Evolutionary conservation across 106 monocot species (phyloP).

Genomic region (Amphibolis antarctica): DNA sequence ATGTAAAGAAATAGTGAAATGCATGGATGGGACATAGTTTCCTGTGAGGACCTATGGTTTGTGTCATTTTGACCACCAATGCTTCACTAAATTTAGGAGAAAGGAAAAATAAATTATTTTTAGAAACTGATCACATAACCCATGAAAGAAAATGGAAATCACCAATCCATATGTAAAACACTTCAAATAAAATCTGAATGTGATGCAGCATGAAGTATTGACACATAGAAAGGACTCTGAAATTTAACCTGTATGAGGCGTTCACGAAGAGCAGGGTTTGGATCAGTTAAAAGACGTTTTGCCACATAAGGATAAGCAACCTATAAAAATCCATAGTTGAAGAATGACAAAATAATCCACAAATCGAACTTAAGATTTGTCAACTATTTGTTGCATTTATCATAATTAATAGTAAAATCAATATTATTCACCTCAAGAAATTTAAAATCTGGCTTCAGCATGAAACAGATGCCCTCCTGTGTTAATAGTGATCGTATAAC

Average conservation of each 20-base stretch:
- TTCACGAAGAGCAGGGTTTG: constrained; percentile 94
- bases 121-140: too few species aligned
- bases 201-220: too few species aligned
- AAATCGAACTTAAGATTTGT: neutral
- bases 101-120: too few species aligned
- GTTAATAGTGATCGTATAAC: constrained; percentile 97
- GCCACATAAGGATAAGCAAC: constrained; percentile 98
- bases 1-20: too few species aligned
- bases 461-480: constrained; percentile 98
- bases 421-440: constrained; percentile 81
- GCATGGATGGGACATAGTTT: too few species aligned
- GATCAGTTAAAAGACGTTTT: constrained; percentile 93
- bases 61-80: too few species aligned
- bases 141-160: too few species aligned
- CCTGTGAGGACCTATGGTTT: too few species aligned
- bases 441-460: constrained; percentile 87
- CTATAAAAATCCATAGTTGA: constrained; percentile 16
- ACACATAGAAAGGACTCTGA: neutral
- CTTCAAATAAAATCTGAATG: too few species aligned
- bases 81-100: too few species aligned
- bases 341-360: neutral
- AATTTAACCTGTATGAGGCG: constrained; percentile 82
- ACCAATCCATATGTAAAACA: too few species aligned
- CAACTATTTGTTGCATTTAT: neutral
- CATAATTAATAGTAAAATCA: neutral